Conservation (phyloP, 2,329 filamentous ascomycete species). For the Apiospora aurea region DNA sequence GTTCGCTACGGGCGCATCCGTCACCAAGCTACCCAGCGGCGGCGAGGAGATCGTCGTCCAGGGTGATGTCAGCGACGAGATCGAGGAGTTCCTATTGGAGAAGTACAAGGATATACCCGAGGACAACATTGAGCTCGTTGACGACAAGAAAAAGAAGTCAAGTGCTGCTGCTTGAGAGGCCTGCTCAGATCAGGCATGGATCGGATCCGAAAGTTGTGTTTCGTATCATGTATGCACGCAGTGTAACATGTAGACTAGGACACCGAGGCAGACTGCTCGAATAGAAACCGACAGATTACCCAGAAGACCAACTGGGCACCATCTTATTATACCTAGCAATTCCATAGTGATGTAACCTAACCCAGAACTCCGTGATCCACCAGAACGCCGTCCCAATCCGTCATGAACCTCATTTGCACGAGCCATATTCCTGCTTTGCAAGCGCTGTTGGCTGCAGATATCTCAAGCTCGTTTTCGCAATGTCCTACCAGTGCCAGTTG, state of each 20-base stretch:
- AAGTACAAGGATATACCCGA: slow-evolving; percentile 90
- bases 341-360: slow-evolving; percentile 28
- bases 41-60: slow-evolving; percentile 98
- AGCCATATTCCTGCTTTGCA: slow-evolving; percentile 26
- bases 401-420: slow-evolving; percentile 18
- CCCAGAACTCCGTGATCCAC: slow-evolving; percentile 16
- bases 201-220: background rate
- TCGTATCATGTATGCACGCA: background rate
- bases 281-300: slow-evolving; percentile 1
- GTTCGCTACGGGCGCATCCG: slow-evolving; percentile 91
- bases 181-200: background rate
- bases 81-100: slow-evolving; percentile 88
- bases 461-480: slow-evolving; percentile 58
- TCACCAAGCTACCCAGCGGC: slow-evolving; percentile 85
- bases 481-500: slow-evolving; percentile 52
- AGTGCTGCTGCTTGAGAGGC: slow-evolving; percentile 36
- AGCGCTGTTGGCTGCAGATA: background rate
- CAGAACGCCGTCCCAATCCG: slow-evolving; percentile 32
- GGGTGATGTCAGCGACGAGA: slow-evolving; percentile 93
- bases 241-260: background rate
- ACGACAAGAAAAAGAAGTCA: slow-evolving; percentile 88
- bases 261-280: background rate
- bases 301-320: background rate
- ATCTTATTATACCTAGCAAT: slow-evolving; percentile 1
- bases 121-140: slow-evolving; percentile 92